Evolutionary conservation across 805 yeast genomes (phyloP).

Genomic region (Scheffersomyces coipomensis): DNA sequence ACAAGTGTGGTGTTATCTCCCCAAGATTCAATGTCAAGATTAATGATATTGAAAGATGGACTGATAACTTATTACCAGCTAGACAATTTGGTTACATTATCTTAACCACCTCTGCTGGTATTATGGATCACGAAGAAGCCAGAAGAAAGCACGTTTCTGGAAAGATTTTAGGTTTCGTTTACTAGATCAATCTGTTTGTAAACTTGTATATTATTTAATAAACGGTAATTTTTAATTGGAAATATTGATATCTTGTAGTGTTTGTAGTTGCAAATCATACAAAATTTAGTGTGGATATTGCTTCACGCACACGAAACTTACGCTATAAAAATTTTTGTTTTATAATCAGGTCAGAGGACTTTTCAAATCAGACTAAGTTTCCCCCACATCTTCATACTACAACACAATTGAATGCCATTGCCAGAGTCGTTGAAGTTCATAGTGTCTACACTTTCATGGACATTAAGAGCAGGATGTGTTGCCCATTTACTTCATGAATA

Average conservation of each 20-base stretch:
- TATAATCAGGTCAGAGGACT: too few species aligned
- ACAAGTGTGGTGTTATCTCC: slow-evolving; percentile 98
- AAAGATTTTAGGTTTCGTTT: slow-evolving; percentile 96
- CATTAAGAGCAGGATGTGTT: slow-evolving; percentile 59
- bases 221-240: background rate
- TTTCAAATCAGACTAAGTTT: too few species aligned
- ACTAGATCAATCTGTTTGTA: slow-evolving; percentile 44
- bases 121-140: slow-evolving; percentile 99
- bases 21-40: slow-evolving; percentile 98
- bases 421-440: slow-evolving; percentile 25
- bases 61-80: slow-evolving; percentile 96
- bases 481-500: slow-evolving; percentile 66
- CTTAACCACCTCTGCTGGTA: slow-evolving; percentile 98
- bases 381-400: background rate
- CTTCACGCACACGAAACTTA: too few species aligned
- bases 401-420: slow-evolving; percentile 6
- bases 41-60: slow-evolving; percentile 96
- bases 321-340: too few species aligned
- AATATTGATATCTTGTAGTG: too few species aligned
- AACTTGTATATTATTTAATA: background rate
- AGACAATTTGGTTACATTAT: slow-evolving; percentile 98
- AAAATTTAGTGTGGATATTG: too few species aligned
- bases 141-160: slow-evolving; percentile 99
- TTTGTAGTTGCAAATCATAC: too few species aligned
- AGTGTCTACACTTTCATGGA: slow-evolving; percentile 44